These are phyloP conservation scores for Ceratobasidium sp. DNA, from an alignment of 1,284 basidiomycete genomes.

Conservation along the genomic window DNA sequence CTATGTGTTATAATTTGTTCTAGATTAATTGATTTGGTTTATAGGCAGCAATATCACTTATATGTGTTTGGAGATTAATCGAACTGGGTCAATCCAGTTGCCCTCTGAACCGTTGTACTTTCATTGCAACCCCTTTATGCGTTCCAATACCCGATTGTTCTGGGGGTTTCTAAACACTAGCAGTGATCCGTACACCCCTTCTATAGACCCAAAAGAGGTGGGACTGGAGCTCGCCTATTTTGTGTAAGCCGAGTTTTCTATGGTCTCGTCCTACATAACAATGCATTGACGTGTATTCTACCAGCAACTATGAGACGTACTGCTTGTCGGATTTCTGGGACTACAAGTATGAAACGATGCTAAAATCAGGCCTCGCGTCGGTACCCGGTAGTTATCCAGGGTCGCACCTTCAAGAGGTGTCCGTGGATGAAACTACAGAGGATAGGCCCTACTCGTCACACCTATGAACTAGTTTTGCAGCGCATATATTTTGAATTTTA, in stretches of 20 bases:
- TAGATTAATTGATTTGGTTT: too few relatives aligned
- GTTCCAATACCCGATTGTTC: neutral
- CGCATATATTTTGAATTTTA: too few relatives aligned
- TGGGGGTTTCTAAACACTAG: neutral
- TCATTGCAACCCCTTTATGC: neutral
- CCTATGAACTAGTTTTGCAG: too few relatives aligned
- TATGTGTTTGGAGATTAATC: too few relatives aligned
- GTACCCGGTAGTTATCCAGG: neutral
- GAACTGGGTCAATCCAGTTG: neutral
- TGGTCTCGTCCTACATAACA: neutral
- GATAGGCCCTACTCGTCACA: too few relatives aligned
- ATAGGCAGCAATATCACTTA: too few relatives aligned
- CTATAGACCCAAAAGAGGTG: neutral
- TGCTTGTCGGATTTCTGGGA: conserved; percentile 11
- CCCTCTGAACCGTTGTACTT: neutral
- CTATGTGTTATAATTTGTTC: too few relatives aligned
- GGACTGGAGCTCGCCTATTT: neutral
- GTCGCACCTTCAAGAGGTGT: too few relatives aligned
- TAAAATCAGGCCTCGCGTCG: neutral
- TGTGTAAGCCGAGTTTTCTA: neutral
- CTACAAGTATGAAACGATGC: neutral
- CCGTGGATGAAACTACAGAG: too few relatives aligned
- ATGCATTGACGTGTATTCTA: neutral
- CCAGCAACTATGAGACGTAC: neutral
- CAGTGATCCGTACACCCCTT: neutral